A percentile compares a stretch with the other conserved stretches of the same genome.
These are phyloP conservation scores for Aspergillus hancockii DNA, from an alignment of 495 filamentous ascomycete species.

Conservation along the genomic window DNA sequence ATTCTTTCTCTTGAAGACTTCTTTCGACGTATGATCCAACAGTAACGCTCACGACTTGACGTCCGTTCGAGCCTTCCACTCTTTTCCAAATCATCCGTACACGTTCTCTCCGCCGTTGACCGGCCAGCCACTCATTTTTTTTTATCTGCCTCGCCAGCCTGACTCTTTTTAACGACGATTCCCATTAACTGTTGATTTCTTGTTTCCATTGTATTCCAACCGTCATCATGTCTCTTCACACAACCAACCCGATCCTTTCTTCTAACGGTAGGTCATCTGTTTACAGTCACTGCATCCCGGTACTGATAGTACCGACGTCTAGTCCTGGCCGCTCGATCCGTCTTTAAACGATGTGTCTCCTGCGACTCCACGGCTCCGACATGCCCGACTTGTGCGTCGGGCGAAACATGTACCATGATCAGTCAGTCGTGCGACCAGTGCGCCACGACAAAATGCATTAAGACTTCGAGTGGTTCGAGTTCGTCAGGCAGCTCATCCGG, in stretches of 20 bases:
- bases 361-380: slow-evolving; percentile 45
- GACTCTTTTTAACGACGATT: slow-evolving; percentile 12
- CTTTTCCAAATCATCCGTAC: slow-evolving; percentile 21
- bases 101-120: slow-evolving; percentile 34
- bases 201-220: slow-evolving; percentile 5
- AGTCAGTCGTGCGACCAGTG: slow-evolving; percentile 57
- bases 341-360: slow-evolving; percentile 51
- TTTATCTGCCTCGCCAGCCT: slow-evolving; percentile 7
- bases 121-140: slow-evolving; percentile 28
- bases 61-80: slow-evolving; percentile 38
- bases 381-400: slow-evolving; percentile 51
- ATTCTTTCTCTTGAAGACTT: slow-evolving; percentile 21
- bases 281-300: not conserved
- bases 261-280: slow-evolving; percentile 22
- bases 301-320: slow-evolving; percentile 11
- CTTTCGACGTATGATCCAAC: slow-evolving; percentile 30
- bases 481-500: slow-evolving; percentile 22
- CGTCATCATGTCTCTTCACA: slow-evolving; percentile 34
- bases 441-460: slow-evolving; percentile 60
- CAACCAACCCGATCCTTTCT: slow-evolving; percentile 24
- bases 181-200: slow-evolving; percentile 4
- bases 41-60: slow-evolving; percentile 46
- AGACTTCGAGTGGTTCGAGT: slow-evolving; percentile 38
- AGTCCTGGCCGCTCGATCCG: slow-evolving; percentile 31
- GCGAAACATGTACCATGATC: slow-evolving; percentile 58